Percentiles rank a stretch among this genome's conserved stretches.
Conservation (phyloP, 1,284 basidiomycete genomes). For the Abortiporus biennis region DNA sequence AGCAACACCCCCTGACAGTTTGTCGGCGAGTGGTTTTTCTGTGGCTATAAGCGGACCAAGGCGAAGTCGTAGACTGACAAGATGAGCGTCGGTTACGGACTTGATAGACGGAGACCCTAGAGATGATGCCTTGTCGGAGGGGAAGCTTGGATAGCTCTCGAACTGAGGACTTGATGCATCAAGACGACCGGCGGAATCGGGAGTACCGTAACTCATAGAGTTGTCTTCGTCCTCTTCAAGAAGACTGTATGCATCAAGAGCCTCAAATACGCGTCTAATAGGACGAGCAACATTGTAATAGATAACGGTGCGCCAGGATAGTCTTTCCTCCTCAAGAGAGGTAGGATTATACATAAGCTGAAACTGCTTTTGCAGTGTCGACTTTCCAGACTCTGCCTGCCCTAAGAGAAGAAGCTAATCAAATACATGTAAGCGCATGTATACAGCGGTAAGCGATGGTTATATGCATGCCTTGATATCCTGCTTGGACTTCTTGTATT, state of each 20-base stretch:
- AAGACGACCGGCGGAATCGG: constrained; percentile 3
- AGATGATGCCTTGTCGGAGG: constrained; percentile 17
- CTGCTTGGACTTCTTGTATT: constrained; percentile 52
- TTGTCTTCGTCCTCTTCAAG: constrained; percentile 37
- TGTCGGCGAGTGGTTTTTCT: constrained; percentile 59
- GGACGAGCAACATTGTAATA: constrained; percentile 79
- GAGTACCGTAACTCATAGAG: constrained; percentile 6
- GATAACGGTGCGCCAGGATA: constrained; percentile 78
- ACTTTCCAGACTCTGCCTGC: constrained; percentile 80
- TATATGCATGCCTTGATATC: constrained; percentile 61
- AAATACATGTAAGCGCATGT: constrained; percentile 1
- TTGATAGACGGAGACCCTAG: constrained; percentile 14
- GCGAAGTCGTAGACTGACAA: constrained; percentile 46
- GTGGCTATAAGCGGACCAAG: constrained; percentile 54
- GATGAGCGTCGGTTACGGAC: constrained; percentile 27
- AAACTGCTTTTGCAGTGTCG: constrained; percentile 79
- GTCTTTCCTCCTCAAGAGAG: constrained; percentile 68
- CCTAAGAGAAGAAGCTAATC: constrained; percentile 67
- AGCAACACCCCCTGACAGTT: constrained; percentile 64
- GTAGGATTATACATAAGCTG: constrained; percentile 79
- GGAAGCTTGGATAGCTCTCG: constrained; percentile 1
- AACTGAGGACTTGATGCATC: not conserved
- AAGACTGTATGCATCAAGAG: constrained; percentile 64
- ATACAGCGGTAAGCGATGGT: not conserved
- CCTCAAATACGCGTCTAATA: constrained; percentile 66